Evolutionary conservation across 495 filamentous ascomycete genomes (phyloP).

Genomic region (Aspergillus saccharolyticus): DNA sequence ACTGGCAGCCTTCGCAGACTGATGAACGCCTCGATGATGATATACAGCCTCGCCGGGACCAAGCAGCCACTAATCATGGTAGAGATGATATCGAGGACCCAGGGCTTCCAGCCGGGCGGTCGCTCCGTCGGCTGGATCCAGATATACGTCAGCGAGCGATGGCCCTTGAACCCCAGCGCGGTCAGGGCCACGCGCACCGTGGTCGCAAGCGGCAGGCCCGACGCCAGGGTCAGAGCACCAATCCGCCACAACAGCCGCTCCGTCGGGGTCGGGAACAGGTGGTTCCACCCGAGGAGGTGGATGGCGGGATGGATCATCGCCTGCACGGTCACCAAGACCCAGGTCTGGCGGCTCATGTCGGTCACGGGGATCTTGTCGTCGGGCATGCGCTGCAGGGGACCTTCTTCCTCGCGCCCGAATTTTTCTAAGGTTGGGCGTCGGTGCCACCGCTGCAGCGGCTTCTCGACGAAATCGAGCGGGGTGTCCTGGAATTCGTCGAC

Average conservation of each 20-base stretch:
- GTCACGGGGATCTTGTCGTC: constrained; percentile 1
- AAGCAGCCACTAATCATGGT: neutral
- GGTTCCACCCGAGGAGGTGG: neutral
- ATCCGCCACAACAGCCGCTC: neutral
- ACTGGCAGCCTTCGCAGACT: neutral
- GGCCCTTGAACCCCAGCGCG: neutral
- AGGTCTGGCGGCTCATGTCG: neutral
- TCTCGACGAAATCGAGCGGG: neutral
- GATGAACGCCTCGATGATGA: constrained; percentile 1
- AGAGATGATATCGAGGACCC: neutral
- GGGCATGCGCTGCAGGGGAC: neutral
- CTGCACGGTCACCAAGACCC: neutral
- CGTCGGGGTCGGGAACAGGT: neutral
- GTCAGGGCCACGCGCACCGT: neutral
- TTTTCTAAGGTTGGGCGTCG: neutral
- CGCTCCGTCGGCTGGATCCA: neutral
- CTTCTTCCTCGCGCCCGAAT: neutral
- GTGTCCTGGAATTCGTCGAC: neutral
- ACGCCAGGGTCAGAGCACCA: neutral
- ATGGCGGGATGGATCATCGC: constrained; percentile 1
- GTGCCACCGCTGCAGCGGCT: constrained; percentile 3
- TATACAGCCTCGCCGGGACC: neutral
- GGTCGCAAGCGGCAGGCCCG: neutral
- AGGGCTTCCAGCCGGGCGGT: neutral
- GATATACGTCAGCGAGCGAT: neutral